A percentile compares a stretch with the other conserved stretches of the same genome.
These are phyloP conservation scores for Talaromyces wortmannii DNA, from an alignment of 495 filamentous ascomycete species.

Conservation along the genomic window DNA sequence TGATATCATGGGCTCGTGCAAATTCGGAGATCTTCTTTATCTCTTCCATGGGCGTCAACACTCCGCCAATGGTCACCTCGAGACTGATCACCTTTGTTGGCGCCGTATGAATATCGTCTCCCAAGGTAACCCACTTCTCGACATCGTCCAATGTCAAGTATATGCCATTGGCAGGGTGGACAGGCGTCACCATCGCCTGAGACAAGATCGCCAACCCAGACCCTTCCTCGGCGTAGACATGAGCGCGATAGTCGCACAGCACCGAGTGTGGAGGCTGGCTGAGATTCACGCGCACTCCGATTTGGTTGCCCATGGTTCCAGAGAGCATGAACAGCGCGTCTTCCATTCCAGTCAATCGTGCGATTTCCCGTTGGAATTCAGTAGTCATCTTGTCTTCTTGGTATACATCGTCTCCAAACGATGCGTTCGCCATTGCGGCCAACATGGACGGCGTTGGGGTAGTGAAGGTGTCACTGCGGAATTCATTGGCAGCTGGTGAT, in stretches of 20 bases:
- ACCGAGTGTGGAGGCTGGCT: conserved; percentile 65
- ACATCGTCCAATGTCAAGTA: conserved; percentile 68
- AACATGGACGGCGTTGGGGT: conserved; percentile 71
- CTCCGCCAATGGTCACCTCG: conserved; percentile 24
- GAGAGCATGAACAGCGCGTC: conserved; percentile 67
- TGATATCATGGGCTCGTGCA: conserved; percentile 18
- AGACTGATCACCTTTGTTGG: conserved; percentile 25
- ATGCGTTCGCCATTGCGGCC: conserved; percentile 45
- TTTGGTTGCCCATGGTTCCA: conserved; percentile 82
- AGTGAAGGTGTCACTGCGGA: conserved; percentile 59
- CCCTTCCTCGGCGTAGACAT: conserved; percentile 68
- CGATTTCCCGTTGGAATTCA: conserved; percentile 57
- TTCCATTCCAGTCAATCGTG: conserved; percentile 59
- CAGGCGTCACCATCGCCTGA: conserved; percentile 50
- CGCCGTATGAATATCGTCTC: conserved; percentile 26
- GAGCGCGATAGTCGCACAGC: conserved; percentile 58
- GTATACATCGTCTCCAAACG: conserved; percentile 71
- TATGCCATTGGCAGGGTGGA: conserved; percentile 54
- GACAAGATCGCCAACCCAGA: conserved; percentile 57
- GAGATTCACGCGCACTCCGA: conserved; percentile 61
- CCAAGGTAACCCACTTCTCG: conserved; percentile 32
- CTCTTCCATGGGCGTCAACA: conserved; percentile 23
- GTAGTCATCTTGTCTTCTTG: conserved; percentile 56
- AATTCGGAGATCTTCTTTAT: conserved; percentile 21
- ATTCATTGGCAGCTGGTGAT: conserved; percentile 12